A percentile compares a stretch with the other conserved stretches of the same genome.
Evolutionary conservation across 768 basidiomycete species (phyloP).

Genomic region (Tulasnella sp.): DNA sequence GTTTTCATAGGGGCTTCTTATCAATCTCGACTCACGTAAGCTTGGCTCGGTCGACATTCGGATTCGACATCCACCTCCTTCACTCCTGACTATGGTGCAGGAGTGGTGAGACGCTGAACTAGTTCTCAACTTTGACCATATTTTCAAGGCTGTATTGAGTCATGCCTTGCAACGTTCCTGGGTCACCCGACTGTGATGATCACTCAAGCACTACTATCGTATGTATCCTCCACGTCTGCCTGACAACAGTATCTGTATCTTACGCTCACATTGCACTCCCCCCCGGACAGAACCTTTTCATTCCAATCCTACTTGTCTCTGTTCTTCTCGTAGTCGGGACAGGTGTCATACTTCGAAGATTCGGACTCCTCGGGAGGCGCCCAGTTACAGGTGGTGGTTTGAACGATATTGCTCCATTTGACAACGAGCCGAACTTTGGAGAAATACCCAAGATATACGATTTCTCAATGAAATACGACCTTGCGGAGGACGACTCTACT

Average conservation of each 20-base stretch:
- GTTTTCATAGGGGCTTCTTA: no score
- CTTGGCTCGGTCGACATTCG: background rate
- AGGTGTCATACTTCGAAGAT: background rate
- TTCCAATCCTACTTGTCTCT: background rate
- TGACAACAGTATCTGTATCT: background rate
- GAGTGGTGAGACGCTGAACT: background rate
- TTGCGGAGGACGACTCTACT: background rate
- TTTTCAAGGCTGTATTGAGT: background rate
- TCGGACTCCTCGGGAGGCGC: background rate
- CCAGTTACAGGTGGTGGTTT: background rate
- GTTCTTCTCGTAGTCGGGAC: background rate
- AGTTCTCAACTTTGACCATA: background rate
- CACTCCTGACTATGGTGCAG: background rate
- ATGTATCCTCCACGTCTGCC: background rate
- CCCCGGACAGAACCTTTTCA: background rate
- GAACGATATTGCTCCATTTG: background rate
- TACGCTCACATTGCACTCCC: background rate
- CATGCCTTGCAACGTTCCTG: background rate
- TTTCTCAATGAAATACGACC: background rate
- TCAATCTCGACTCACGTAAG: background rate
- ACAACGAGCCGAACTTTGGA: background rate
- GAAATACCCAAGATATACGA: background rate
- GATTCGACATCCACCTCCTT: background rate
- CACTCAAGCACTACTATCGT: background rate
- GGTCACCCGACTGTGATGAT: background rate